Evolutionary conservation across 2,329 filamentous ascomycete species (phyloP), one percentile per base, ranked within the genome.

Genomic region (Plenodomus biglobosus): DNA sequence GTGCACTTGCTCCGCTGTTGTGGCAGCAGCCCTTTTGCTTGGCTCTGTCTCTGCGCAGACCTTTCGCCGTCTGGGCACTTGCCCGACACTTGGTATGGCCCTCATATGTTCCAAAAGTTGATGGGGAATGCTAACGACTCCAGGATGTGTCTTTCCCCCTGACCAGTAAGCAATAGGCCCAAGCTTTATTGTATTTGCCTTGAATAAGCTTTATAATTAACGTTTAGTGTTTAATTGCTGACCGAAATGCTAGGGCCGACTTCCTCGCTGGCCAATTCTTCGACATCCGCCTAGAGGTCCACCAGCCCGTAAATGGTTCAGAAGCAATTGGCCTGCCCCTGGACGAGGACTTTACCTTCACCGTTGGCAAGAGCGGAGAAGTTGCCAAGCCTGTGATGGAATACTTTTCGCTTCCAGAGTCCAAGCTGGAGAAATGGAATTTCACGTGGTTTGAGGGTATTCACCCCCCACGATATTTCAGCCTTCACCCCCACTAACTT

Each of bases 191-290:
- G n/a, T n/a, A 38, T 38, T 40, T 42, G 32, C 16, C 19, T 10
- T 22, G 7, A 51, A 50, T 43, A n/a, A n/a, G n/a, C n/a, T n/a
- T 40, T 15, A 24, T 43, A 15, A 24, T 44, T 34, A 52, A 38
- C 48, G 38, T 8, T 17, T 3, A 37, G 10, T 38, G 42, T 35
- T 38, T 48, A 32, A 15, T 48, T 32, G 37, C 54, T 47, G 51
- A 44, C 42, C 40, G 43, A 40, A 27, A 17, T 40, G n/a, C 16
- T 51, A 81, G 79, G 75, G 85, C 86, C 55, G 89, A 94, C 64
- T 94, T 94, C 74, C 80, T 95, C 1, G 85, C 89, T 4, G 89
- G 89, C 11, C 89, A 94, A 74, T 86, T 83, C 69, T 94, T 94
- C 65, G 90, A 94, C 68, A 85, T 95, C 54, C 85, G 89, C 50